Evolutionary conservation across 148 eudicot genomes (phyloP), one percentile per base, ranked within the genome.

Genomic region (Rhododendron ferrugineum): DNA sequence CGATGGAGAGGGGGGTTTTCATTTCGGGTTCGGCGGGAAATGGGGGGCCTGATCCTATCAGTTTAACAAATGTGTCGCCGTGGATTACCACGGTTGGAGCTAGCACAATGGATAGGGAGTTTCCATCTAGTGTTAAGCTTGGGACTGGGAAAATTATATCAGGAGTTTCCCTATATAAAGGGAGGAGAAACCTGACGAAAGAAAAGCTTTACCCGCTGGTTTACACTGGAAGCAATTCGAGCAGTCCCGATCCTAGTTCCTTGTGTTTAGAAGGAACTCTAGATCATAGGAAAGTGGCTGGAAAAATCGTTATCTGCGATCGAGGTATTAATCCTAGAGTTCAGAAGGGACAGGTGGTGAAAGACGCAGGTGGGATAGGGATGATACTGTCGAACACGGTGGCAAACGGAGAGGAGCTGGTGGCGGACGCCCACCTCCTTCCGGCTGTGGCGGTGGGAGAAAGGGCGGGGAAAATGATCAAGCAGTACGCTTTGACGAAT

Each of bases 81-180:
- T 96, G 99, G 98, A 93, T 96, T 32, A 89, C 95, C 18, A 96
- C 99, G 0, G 96, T 96, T 8, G 98, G 99, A 70, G 99, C 99
- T 0, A 93, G 98, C 83, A 96, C 99, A 1, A 92, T 96, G 97
- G 99, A 96, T 84, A 86, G 99, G 83, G 93, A 93, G 40, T 96
- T 96, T 34, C 99, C 99, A 11, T 92, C 93, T 1, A 85, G 36
- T 20, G 91, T 95, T 11, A 91, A 90, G 91, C 90, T 96, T 4
- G 99, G 96, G 20, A 87, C 82, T 49, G 96, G 98, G 15, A 88
- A 78, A 66, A 58, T 11, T 3, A 3, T 93, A 1, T 80, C 20
- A 13, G 99, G 98, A 49, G 94, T 90, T 85, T 95, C 98, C 1
- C 90, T 96, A 3, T 96, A 96, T 32, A 92, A 88, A 85, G 99